Base-by-base conservation (phyloP, 176 grass and related monocot species). In the Bonia amplexicaulis region DNA sequence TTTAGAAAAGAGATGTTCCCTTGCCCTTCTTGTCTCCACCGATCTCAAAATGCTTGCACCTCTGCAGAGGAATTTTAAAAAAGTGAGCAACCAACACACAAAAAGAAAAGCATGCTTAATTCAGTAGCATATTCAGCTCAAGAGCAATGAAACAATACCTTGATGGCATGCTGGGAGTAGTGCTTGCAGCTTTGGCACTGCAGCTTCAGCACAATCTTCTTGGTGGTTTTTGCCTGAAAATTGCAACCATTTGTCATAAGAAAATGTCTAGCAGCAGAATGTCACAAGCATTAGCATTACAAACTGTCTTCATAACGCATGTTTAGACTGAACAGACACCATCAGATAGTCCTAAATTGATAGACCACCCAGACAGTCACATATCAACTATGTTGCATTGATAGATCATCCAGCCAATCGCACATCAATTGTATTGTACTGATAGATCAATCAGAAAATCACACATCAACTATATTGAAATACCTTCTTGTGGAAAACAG, bases 31-130 rank as follows among this genome's bases (percentile, higher is more conserved):
- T 98, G 87, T 98, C 95, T 87, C 92, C 95, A 29, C 89, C 92
- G 70, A 97, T 97, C 85, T 97, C 95, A 74, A 97, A 97, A 85
- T 97, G 95, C 87, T 98, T 98, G 87, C 95, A 98, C 74, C 93
- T 91, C 95, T 98, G 82, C 45, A 69, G 1, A 70, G 17, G 0
- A 90, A 66, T 29, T 0, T 7, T 10, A 4, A 20, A 3, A 31
- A 72, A 66, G 46, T 89, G 61, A 74, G 45, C 57, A 80, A 49
- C 44, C 25, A 68, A 6, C 29, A 78, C 60, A 71, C 8, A 47
- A 22, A 14, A 12, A 51, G 76, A 45, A 74, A 2, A 26, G 1
- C n/a, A 65, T 17, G 15, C 2, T 46, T 35, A 15, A 46, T 12
- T 44, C 58, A 76, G 22, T 2, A 29, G 15, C 15, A 71, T 39